Base-by-base conservation (phyloP, 2,329 filamentous ascomycete species). In the Fusarium nanum region DNA sequence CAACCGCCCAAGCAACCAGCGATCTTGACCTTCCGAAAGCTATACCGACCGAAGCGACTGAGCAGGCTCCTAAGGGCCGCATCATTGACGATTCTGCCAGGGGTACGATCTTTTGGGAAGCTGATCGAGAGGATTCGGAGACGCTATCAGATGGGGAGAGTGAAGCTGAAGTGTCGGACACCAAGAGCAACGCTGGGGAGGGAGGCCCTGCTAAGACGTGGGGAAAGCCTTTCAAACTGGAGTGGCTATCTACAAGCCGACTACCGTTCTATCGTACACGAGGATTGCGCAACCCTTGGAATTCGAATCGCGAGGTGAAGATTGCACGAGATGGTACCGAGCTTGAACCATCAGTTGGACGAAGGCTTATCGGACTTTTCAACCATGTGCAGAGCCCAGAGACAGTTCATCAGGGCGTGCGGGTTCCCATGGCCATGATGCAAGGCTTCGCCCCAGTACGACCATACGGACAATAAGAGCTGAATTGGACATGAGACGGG, bases 51-150 rank as follows among this genome's bases (percentile, higher is more conserved):
- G 88, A 91, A 60, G 89, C 93, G 20, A 97, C 92, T 1, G 89
- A 92, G 49, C 91, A 86, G 54, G 91, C 92, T 5, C 94, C 94
- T 1, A 91, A 88, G 75, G 95, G 95, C 25, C 89, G 90, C 57
- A 97, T 98, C 62, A 95, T 98, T 48, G 93, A 97, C 75, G 95
- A 98, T 77, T 94, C 93, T 6, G 92, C 93, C 1, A 88, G 95
- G n/a, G 95, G 95, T 0, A 98, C 94, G 0, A 97, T 98, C 42
- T 98, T 98, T 76, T 98, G 95, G 95, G 95, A 98, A 78, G 91
- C 91, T 9, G 91, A 95, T 52, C 80, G 84, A 32, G 87, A 88
- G 1, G 89, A 89, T 3, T 75, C 78, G 3, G 79, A 80, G 46
- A 84, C 81, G 11, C 82, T 82, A 22, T 73, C 74, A 6, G 79